These are phyloP conservation scores for Cryptosporidium muris DNA, from an alignment of 169 alveolate species.

Conservation along the genomic window DNA sequence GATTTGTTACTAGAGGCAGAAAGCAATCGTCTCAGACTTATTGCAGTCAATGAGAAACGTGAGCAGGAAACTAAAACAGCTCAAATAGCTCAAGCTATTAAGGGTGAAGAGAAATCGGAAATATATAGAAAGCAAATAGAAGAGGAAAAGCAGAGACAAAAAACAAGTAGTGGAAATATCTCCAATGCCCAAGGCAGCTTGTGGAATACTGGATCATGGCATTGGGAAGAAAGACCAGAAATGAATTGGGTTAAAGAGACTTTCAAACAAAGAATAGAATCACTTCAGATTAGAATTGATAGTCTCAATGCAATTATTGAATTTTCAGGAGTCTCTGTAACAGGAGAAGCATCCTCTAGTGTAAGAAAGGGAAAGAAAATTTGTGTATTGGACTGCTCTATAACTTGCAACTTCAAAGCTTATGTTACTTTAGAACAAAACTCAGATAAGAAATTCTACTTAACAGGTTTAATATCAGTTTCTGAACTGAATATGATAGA, in stretches of 20 bases:
- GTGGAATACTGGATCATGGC: slow-evolving; percentile 76
- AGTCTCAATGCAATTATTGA: slow-evolving; percentile 1
- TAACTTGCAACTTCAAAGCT: slow-evolving; percentile 1
- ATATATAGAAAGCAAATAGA: slow-evolving; percentile 42
- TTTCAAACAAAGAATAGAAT: slow-evolving; percentile 68
- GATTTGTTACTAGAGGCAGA: slow-evolving; percentile 13
- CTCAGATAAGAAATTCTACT: neutral
- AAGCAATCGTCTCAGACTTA: slow-evolving; percentile 18
- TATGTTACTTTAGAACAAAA: slow-evolving; percentile 2
- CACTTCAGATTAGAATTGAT: neutral
- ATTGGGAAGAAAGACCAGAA: slow-evolving; percentile 78
- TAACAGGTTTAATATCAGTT: slow-evolving; percentile 14
- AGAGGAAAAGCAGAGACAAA: neutral
- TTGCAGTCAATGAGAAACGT: slow-evolving; percentile 20
- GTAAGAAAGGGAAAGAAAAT: slow-evolving; percentile 76
- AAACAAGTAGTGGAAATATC: neutral
- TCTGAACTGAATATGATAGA: slow-evolving; percentile 56
- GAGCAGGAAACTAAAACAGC: slow-evolving; percentile 41
- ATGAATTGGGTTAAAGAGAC: slow-evolving; percentile 75
- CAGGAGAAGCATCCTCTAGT: slow-evolving; percentile 79
- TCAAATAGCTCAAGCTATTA: slow-evolving; percentile 33
- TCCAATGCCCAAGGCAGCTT: slow-evolving; percentile 71
- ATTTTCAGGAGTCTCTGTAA: slow-evolving; percentile 58
- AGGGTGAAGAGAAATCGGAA: slow-evolving; percentile 40
- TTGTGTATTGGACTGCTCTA: slow-evolving; percentile 55